A percentile compares a stretch with the other conserved stretches of the same genome.
Evolutionary conservation across 1,284 basidiomycete species (phyloP).

Genomic region (Leccinum colubrinum): DNA sequence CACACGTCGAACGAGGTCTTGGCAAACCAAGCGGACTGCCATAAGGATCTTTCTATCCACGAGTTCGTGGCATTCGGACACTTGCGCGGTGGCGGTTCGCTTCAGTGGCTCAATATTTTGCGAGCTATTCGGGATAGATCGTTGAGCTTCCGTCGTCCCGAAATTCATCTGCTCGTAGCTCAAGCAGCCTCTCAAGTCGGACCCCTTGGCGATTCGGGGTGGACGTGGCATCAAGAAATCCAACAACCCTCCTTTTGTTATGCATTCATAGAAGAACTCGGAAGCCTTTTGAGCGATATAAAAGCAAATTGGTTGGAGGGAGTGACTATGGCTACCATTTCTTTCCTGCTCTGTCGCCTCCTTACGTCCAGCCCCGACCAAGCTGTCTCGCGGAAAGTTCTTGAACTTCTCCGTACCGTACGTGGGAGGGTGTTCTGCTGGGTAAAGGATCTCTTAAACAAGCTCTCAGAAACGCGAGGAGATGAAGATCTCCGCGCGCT

Average conservation of each 20-base stretch:
- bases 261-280: conserved; percentile 34
- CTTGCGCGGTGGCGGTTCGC: conserved; percentile 39
- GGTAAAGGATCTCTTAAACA: conserved; percentile 33
- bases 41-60: conserved; percentile 37
- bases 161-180: conserved; percentile 39
- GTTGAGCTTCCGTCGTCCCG: conserved; percentile 37
- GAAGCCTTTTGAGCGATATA: conserved; percentile 29
- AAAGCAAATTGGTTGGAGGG: conserved; percentile 44
- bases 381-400: conserved; percentile 10
- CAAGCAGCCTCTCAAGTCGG: conserved; percentile 47
- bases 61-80: conserved; percentile 43
- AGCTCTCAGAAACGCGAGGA: conserved; percentile 20
- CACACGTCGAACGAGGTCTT: conserved; percentile 45
- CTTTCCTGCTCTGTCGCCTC: conserved; percentile 36
- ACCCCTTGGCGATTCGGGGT: conserved; percentile 15
- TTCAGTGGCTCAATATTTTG: conserved; percentile 52
- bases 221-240: conserved; percentile 39
- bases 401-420: conserved; percentile 28
- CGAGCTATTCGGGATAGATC: conserved; percentile 37
- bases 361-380: conserved; percentile 26
- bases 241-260: conserved; percentile 32
- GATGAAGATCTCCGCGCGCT: conserved; percentile 25
- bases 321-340: conserved; percentile 37
- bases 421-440: conserved; percentile 36
- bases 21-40: conserved; percentile 40